These are phyloP conservation scores for Leccinum sublutescens DNA, from an alignment of 768 basidiomycete species.

Conservation along the genomic window DNA sequence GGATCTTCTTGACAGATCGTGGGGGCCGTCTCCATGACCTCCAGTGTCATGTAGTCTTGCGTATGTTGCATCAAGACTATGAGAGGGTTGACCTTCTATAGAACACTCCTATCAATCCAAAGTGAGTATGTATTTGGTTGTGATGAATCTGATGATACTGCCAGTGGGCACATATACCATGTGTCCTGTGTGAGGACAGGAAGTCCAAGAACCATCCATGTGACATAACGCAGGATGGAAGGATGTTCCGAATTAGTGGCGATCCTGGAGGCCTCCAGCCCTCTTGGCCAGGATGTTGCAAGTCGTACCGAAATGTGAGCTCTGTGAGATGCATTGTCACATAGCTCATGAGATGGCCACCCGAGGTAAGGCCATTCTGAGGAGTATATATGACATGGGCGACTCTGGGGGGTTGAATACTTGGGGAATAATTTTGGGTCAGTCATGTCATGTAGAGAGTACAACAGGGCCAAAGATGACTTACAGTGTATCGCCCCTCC, in stretches of 20 bases:
- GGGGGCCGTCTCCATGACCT: no score
- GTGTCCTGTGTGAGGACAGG: not conserved
- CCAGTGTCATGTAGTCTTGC: no score
- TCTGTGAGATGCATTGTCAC: not conserved
- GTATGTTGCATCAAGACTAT: no score
- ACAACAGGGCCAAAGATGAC: no score
- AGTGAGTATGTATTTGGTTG: no score
- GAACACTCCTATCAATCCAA: no score
- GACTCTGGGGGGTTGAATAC: not conserved
- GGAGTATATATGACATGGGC: not conserved
- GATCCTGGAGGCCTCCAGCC: not conserved
- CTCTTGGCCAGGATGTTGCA: not conserved
- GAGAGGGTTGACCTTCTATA: no score
- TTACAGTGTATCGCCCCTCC: not conserved
- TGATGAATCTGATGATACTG: no score
- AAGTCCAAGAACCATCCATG: conserved; percentile 4
- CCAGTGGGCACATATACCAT: not conserved
- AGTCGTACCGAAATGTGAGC: not conserved
- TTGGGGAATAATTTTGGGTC: no score
- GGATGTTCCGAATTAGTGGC: not conserved
- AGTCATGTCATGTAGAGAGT: no score
- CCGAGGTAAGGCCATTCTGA: not conserved
- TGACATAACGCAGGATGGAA: not conserved
- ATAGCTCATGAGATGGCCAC: not conserved
- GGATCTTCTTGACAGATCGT: no score